Base-by-base conservation (phyloP, 2,329 filamentous ascomycete species). In the Aspergillus sp. region DNA sequence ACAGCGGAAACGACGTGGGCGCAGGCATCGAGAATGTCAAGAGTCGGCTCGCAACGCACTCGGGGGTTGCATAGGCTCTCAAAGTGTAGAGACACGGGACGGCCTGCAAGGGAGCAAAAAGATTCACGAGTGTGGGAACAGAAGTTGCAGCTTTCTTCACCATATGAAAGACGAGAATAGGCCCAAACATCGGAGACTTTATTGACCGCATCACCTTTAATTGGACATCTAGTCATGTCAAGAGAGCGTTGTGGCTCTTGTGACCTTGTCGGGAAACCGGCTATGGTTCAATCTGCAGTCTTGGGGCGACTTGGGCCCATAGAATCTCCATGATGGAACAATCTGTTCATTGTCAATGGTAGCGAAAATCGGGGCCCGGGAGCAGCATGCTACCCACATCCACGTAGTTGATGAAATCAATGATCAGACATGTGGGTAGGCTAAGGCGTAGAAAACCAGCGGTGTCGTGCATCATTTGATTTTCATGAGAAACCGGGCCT, bases 291-390 rank as follows among this genome's bases (percentile, higher is more conserved):
- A 19, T 24, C 27, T 46, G 47, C 40, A 24, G 39, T 52, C 43
- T 17, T 17, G 14, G 45, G 40, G 47, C 44, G 39, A 46, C 43
- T 17, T 17, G 14, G 45, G 31, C 40, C 44, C 24, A 21, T 45
- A 14, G 17, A 9, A 31, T 31, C 27, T 31, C 27, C 27, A 31
- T 31, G 9, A 31, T 11, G 9, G 9, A 3, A 35, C 37, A 6
- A 17, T 44, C n/a, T 21, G 24, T 23, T 44, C 27, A 55, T 44
- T 50, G 40, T 44, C 19, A 55, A 50, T 50, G 40, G 37, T 50
- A 44, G 39, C 33, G 45, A 52, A 21, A 41, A 56, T 41, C 47
- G 43, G 52, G 47, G 35, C 24, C 31, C 47, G 24, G 21, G 31
- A 31, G 40, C 47, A 21, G 50, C 9, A 35, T 23, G 14, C 11